Evolutionary conservation across 306 rosid genomes (phyloP).

Genomic region (Fragaria ananassa): DNA sequence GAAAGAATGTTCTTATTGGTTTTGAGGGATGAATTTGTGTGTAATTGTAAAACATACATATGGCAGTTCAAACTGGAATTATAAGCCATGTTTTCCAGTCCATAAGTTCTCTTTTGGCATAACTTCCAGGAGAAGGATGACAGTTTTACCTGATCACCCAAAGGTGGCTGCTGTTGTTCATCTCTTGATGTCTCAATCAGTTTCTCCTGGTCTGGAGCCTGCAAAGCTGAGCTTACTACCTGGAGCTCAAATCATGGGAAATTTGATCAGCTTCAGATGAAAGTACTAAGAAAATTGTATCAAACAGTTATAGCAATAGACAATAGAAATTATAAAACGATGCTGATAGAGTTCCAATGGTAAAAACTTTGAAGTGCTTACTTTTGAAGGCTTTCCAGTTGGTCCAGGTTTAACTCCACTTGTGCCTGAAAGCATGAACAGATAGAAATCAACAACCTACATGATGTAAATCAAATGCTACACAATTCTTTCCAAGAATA

Average conservation of each 20-base stretch:
- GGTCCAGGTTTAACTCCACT: conserved; percentile 22
- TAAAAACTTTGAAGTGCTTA: conserved; percentile 23
- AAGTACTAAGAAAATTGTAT: conserved; percentile 20
- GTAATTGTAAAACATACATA: neutral
- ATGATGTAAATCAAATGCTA: neutral
- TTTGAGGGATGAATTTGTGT: neutral
- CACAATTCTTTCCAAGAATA: neutral
- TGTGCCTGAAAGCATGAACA: conserved; percentile 35
- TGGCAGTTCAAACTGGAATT: conserved; percentile 14
- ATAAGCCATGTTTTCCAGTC: neutral
- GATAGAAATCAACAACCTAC: conserved; percentile 1
- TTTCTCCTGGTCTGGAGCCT: conserved; percentile 28
- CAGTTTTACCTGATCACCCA: conserved; percentile 32
- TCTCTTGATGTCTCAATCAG: conserved; percentile 20
- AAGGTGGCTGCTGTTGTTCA: conserved; percentile 33
- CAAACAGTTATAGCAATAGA: neutral
- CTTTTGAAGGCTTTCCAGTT: conserved; percentile 38
- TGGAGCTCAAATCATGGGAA: conserved; percentile 16
- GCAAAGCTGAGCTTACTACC: conserved; percentile 33
- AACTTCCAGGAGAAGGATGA: conserved; percentile 1
- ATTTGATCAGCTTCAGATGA: conserved; percentile 13
- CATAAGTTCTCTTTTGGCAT: neutral
- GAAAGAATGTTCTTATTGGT: neutral
- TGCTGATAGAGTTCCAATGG: conserved; percentile 18
- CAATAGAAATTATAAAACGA: conserved; percentile 1